Percentiles rank a stretch among this genome's conserved stretches.
Conservation (phyloP, 169 alveolate genomes). For the Eimeria mitis region DNA sequence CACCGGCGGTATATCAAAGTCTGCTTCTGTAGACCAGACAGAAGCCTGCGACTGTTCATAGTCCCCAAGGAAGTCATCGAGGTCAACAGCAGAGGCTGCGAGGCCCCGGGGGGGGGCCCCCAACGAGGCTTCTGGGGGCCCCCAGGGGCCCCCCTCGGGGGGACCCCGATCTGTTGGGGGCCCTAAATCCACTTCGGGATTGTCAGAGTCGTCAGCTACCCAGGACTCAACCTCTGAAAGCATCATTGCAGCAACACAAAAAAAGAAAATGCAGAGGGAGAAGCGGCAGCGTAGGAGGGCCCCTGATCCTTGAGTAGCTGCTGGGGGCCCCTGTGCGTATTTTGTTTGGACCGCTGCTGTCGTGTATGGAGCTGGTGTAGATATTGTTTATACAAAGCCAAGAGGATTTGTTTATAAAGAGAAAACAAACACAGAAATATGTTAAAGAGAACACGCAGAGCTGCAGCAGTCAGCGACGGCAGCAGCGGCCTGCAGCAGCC, state of each 20-base stretch:
- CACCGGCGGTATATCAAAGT: background rate
- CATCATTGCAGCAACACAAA: background rate
- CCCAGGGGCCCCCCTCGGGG: constrained; percentile 16
- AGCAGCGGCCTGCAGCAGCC: background rate
- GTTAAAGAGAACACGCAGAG: background rate
- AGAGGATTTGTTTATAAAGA: background rate
- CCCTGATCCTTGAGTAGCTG: background rate
- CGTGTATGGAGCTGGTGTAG: background rate
- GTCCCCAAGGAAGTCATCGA: constrained; percentile 46
- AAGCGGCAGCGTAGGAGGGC: background rate
- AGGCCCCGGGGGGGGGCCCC: constrained; percentile 10
- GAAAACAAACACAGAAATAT: background rate
- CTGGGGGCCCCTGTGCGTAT: background rate
- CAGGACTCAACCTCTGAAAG: constrained; percentile 43
- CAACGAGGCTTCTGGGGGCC: background rate
- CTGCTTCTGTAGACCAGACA: constrained; percentile 18
- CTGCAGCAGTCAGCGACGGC: background rate
- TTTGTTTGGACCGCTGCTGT: background rate
- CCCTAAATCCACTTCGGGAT: constrained; percentile 1
- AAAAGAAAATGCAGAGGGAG: background rate
- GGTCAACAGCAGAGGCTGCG: background rate
- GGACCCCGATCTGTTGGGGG: constrained; percentile 28
- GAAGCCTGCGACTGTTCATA: constrained; percentile 25
- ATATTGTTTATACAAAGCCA: background rate
- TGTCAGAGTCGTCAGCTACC: constrained; percentile 34